Evolutionary conservation across 169 alveolate species (phyloP).

Genomic region (Eimeria praecox): DNA sequence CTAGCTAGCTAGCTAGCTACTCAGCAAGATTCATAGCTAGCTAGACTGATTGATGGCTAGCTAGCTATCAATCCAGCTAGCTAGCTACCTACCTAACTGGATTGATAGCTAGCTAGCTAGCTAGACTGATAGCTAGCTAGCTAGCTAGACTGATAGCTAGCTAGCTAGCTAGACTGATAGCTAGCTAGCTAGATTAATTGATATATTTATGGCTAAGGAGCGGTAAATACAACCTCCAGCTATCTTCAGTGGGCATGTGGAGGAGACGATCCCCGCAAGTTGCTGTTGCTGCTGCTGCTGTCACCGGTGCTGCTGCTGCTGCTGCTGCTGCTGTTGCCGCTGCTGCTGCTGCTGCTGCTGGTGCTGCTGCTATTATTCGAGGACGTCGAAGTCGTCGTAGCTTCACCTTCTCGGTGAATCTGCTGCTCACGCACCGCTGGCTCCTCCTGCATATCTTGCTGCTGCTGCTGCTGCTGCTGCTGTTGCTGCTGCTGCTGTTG

Average conservation of each 20-base stretch:
- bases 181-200: too few relatives aligned
- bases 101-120: background rate
- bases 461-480: background rate
- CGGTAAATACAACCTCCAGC: too few relatives aligned
- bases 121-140: background rate
- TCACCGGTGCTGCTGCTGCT: background rate
- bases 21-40: background rate
- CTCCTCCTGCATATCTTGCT: too few relatives aligned
- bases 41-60: too few relatives aligned
- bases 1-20: background rate
- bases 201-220: too few relatives aligned
- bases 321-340: background rate
- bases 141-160: too few relatives aligned
- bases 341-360: conserved; percentile 10
- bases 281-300: background rate
- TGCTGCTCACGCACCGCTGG: too few relatives aligned
- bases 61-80: too few relatives aligned
- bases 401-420: too few relatives aligned
- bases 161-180: too few relatives aligned
- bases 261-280: background rate
- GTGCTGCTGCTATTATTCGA: background rate
- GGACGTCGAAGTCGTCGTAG: background rate
- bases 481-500: background rate
- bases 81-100: too few relatives aligned
- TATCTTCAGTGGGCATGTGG: background rate